A percentile compares a stretch with the other conserved stretches of the same genome.
Conservation (phyloP, 306 rosid genomes). For the Mimosa bimucronata region DNA sequence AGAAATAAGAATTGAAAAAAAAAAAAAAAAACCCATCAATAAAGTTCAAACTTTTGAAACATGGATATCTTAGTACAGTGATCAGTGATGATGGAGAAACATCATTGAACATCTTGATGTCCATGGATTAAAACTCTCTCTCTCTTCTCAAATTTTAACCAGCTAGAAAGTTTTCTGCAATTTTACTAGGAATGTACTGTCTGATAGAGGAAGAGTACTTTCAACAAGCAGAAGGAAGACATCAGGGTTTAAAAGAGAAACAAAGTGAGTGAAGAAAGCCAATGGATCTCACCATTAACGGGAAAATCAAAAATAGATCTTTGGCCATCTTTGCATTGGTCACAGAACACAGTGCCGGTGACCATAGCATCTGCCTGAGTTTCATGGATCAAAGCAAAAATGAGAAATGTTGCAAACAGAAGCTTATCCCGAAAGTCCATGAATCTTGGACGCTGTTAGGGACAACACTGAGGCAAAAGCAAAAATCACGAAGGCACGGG, state of each 20-base stretch:
- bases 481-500: slow-evolving; percentile 28
- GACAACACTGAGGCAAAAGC: slow-evolving; percentile 5
- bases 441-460: slow-evolving; percentile 36
- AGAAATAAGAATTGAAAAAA: slow-evolving; percentile 1
- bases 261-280: neutral
- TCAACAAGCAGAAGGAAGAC: neutral
- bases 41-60: neutral
- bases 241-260: neutral
- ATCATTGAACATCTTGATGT: neutral
- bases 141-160: neutral
- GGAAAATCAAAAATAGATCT: slow-evolving; percentile 78
- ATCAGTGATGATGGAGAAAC: neutral
- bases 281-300: slow-evolving; percentile 58
- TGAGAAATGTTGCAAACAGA: slow-evolving; percentile 44
- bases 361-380: slow-evolving; percentile 60
- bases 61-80: neutral
- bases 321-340: slow-evolving; percentile 92
- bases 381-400: slow-evolving; percentile 52
- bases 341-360: slow-evolving; percentile 86
- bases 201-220: neutral
- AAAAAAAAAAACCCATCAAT: neutral
- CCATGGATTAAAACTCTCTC: neutral
- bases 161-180: neutral
- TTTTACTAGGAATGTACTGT: neutral
- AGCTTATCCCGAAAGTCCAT: slow-evolving; percentile 59